A percentile compares a stretch with the other conserved stretches of the same genome.
These are phyloP conservation scores for Hyparrhenia diplandra DNA, from an alignment of 176 grass and related monocot species.

Conservation along the genomic window DNA sequence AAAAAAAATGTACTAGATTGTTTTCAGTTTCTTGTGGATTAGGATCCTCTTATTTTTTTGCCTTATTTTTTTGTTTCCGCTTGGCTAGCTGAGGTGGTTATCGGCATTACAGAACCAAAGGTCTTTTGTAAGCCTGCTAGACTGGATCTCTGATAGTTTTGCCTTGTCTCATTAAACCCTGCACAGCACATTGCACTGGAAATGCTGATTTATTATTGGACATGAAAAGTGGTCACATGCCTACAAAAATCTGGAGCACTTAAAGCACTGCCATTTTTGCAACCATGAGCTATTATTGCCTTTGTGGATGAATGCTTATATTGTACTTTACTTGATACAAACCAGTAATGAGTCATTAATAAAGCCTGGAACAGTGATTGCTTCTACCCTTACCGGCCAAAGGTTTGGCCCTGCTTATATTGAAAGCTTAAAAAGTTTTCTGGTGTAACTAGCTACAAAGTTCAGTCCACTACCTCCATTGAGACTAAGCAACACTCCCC, in stretches of 20 bases:
- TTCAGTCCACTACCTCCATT: not conserved
- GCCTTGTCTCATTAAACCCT: not conserved
- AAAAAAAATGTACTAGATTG: not conserved
- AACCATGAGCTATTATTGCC: not conserved
- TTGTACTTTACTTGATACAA: not conserved
- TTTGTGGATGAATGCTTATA: not conserved
- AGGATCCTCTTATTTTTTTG: not conserved
- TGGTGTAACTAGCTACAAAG: not conserved
- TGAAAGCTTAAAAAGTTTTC: not conserved
- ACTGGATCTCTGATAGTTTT: not conserved
- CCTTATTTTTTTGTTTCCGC: not conserved
- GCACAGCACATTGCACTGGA: not conserved
- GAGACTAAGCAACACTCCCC: not conserved
- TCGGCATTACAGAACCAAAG: not conserved
- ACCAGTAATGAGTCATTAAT: not conserved
- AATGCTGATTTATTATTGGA: not conserved
- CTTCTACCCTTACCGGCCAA: conserved; percentile 30
- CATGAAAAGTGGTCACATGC: not conserved
- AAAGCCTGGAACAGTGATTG: not conserved
- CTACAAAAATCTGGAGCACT: not conserved
- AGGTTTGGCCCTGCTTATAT: not conserved
- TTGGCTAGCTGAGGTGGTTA: not conserved
- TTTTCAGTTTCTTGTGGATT: not conserved
- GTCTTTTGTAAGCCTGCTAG: not conserved
- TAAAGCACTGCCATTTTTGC: not conserved